Conservation (phyloP, 495 filamentous ascomycete genomes). For the Neurospora sp. region DNA sequence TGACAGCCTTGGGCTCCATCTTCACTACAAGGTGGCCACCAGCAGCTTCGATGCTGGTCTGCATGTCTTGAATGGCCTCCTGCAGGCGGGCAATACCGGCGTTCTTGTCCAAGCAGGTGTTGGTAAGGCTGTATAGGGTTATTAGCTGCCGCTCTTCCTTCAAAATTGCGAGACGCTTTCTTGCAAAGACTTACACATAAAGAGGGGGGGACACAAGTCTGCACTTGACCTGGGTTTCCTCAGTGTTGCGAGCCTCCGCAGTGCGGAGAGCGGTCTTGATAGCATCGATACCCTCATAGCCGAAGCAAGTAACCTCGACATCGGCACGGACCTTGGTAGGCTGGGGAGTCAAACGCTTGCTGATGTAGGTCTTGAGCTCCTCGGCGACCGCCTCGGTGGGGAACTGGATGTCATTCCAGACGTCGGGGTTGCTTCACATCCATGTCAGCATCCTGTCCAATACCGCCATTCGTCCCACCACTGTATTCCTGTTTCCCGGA, state of each 20-base stretch:
- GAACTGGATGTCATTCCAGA: conserved; percentile 89
- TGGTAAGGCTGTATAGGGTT: conserved; percentile 46
- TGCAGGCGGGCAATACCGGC: conserved; percentile 75
- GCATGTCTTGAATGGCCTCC: conserved; percentile 77
- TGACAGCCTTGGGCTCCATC: conserved; percentile 98
- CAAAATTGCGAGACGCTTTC: background rate
- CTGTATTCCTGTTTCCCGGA: background rate
- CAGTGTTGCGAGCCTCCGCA: conserved; percentile 80
- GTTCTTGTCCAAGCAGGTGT: conserved; percentile 87
- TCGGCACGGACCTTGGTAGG: conserved; percentile 97
- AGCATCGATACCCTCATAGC: conserved; percentile 96
- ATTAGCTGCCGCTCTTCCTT: background rate
- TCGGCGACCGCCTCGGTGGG: conserved; percentile 74
- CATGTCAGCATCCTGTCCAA: conserved; percentile 1
- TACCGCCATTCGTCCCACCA: background rate
- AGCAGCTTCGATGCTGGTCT: conserved; percentile 57
- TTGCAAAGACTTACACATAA: conserved; percentile 51
- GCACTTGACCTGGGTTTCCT: conserved; percentile 89
- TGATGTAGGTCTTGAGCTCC: conserved; percentile 85
- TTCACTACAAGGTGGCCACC: conserved; percentile 75
- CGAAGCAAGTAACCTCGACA: conserved; percentile 96
- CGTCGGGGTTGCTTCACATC: conserved; percentile 68
- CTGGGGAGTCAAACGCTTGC: conserved; percentile 90
- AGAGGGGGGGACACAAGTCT: conserved; percentile 91
- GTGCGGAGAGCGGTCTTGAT: conserved; percentile 83